Evolutionary conservation across 2,329 filamentous ascomycete genomes (phyloP).

Genomic region (Reticulascus tulasneorum): DNA sequence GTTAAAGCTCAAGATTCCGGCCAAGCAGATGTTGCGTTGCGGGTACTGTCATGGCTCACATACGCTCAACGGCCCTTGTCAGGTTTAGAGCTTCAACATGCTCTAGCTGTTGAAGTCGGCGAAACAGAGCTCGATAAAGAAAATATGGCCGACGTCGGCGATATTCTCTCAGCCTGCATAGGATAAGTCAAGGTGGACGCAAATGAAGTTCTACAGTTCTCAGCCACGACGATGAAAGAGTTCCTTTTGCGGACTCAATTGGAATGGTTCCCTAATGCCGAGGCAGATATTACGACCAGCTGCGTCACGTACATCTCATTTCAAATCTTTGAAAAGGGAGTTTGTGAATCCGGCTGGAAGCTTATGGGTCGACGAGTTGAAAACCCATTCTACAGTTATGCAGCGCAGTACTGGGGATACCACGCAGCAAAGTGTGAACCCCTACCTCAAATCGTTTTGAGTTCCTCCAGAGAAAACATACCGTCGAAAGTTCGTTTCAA

Average conservation of each 20-base stretch:
- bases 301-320: slow-evolving; percentile 25
- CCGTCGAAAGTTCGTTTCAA: no score
- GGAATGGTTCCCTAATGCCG: slow-evolving; percentile 2
- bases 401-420: slow-evolving; percentile 1
- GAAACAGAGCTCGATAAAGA: slow-evolving; percentile 23
- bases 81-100: slow-evolving; percentile 29
- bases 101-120: slow-evolving; percentile 27
- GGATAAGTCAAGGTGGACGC: slow-evolving; percentile 33
- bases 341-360: not conserved
- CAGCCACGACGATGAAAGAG: slow-evolving; percentile 37
- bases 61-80: slow-evolving; percentile 23
- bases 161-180: slow-evolving; percentile 27
- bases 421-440: not conserved
- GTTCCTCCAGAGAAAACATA: not conserved
- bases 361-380: not conserved
- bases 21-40: slow-evolving; percentile 11
- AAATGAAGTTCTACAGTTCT: slow-evolving; percentile 27
- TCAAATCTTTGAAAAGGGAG: not conserved
- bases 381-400: slow-evolving; percentile 1
- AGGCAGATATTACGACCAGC: not conserved
- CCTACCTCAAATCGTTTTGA: not conserved
- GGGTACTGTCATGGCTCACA: slow-evolving; percentile 30
- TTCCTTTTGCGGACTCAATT: slow-evolving; percentile 26
- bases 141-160: slow-evolving; percentile 19
- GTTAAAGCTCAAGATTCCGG: slow-evolving; percentile 26